Percentiles rank a stretch among this genome's conserved stretches.
These are phyloP conservation scores for Clitopilus passeckerianus DNA, from an alignment of 768 basidiomycete species.

Conservation along the genomic window DNA sequence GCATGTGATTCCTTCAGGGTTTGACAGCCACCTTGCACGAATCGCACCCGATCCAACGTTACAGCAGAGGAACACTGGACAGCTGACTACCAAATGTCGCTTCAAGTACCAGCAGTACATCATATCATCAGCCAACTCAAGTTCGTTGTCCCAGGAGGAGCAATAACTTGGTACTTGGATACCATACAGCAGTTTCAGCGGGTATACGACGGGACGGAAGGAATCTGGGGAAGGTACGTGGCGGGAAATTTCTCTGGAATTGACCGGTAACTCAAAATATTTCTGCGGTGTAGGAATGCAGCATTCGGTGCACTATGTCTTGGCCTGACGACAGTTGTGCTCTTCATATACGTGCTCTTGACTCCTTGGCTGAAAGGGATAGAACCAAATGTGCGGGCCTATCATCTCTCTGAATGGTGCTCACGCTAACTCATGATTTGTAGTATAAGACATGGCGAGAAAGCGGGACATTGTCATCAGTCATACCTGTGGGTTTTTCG, in stretches of 20 bases:
- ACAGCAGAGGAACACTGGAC: background rate
- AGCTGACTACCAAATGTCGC: slow-evolving; percentile 8
- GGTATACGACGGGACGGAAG: slow-evolving; percentile 30
- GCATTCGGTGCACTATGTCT: slow-evolving; percentile 51
- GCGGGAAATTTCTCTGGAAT: background rate
- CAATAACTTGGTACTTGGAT: slow-evolving; percentile 56
- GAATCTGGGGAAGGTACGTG: slow-evolving; percentile 53
- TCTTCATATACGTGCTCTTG: slow-evolving; percentile 72
- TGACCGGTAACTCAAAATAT: background rate
- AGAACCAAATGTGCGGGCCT: slow-evolving; percentile 56
- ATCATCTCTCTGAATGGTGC: slow-evolving; percentile 7
- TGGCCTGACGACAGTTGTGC: slow-evolving; percentile 52
- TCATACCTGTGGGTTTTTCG: slow-evolving; percentile 50
- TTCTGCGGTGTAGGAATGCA: slow-evolving; percentile 33
- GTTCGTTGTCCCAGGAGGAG: slow-evolving; percentile 67
- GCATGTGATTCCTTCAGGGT: background rate
- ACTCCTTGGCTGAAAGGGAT: slow-evolving; percentile 64
- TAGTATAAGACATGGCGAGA: slow-evolving; percentile 75
- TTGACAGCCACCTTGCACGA: background rate
- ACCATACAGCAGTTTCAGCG: slow-evolving; percentile 47
- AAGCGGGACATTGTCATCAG: slow-evolving; percentile 60
- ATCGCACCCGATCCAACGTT: background rate
- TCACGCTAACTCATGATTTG: background rate
- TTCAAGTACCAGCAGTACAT: slow-evolving; percentile 14
- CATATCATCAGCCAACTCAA: slow-evolving; percentile 70